Conservation (phyloP, 2,329 filamentous ascomycete genomes). For the Phaeosphaeriaceae sp. region DNA sequence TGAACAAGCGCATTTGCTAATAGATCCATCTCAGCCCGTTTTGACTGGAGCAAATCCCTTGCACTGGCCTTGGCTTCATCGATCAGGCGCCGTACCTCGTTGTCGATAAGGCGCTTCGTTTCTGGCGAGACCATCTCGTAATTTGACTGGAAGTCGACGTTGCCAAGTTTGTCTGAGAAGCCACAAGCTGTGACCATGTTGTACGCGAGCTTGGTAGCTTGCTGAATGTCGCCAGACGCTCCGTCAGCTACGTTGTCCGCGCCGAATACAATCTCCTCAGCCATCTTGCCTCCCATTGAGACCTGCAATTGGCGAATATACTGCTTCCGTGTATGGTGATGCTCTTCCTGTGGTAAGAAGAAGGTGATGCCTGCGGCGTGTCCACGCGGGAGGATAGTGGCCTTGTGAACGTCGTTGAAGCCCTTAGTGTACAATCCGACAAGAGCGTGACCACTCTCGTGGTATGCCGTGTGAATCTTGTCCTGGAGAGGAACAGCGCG, state of each 20-base stretch:
- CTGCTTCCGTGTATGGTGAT: slow-evolving; percentile 78
- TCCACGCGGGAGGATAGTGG: slow-evolving; percentile 93
- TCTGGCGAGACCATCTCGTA: slow-evolving; percentile 84
- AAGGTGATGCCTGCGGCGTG: slow-evolving; percentile 86
- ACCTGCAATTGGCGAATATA: slow-evolving; percentile 82
- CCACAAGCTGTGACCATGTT: slow-evolving; percentile 87
- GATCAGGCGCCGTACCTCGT: slow-evolving; percentile 83
- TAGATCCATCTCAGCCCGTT: slow-evolving; percentile 84
- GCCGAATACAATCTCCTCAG: slow-evolving; percentile 90
- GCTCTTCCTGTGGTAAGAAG: slow-evolving; percentile 90
- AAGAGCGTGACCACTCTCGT: slow-evolving; percentile 94
- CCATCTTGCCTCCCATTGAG: slow-evolving; percentile 84
- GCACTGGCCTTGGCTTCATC: slow-evolving; percentile 83
- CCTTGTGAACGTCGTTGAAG: slow-evolving; percentile 87
- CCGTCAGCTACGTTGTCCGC: slow-evolving; percentile 91
- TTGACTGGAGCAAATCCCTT: slow-evolving; percentile 71
- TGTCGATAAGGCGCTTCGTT: slow-evolving; percentile 86
- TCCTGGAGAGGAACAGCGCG: slow-evolving; percentile 92
- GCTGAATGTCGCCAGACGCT: slow-evolving; percentile 80
- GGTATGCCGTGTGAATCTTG: slow-evolving; percentile 93
- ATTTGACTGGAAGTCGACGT: slow-evolving; percentile 83
- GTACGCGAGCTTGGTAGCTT: slow-evolving; percentile 82
- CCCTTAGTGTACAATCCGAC: slow-evolving; percentile 83
- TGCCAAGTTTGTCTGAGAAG: slow-evolving; percentile 87
- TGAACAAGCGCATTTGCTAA: slow-evolving; percentile 89